Conservation (phyloP, 176 grass and related monocot species). For the Zea luxurians region DNA sequence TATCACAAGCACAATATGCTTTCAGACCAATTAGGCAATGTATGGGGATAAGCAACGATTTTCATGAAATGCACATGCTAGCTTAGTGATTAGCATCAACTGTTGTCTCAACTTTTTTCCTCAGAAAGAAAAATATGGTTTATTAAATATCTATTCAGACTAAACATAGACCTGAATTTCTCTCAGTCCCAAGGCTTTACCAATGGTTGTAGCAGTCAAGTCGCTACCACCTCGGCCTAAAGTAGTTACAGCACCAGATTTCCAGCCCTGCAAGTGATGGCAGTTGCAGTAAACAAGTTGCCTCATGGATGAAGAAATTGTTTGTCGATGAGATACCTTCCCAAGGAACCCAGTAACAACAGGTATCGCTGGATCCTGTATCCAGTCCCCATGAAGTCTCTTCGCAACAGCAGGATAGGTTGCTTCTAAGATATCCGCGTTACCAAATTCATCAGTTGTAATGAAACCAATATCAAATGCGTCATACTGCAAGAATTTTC, state of each 20-base stretch:
- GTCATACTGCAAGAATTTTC: conserved; percentile 59
- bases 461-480: conserved; percentile 94
- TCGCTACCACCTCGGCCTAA: conserved; percentile 92
- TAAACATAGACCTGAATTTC: conserved; percentile 86
- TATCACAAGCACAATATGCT: conserved; percentile 23
- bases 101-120: neutral
- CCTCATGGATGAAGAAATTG: conserved; percentile 1
- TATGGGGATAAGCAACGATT: neutral
- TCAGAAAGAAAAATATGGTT: conserved; percentile 5
- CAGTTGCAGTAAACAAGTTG: conserved; percentile 9
- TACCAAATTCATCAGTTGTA: conserved; percentile 89
- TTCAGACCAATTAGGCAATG: conserved; percentile 19
- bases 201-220: conserved; percentile 95
- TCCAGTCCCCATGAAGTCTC: conserved; percentile 82
- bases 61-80: conserved; percentile 9
- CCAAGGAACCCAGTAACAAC: conserved; percentile 94
- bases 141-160: conserved; percentile 30
- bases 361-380: conserved; percentile 76
- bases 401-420: conserved; percentile 93
- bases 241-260: conserved; percentile 83
- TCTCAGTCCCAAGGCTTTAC: conserved; percentile 95
- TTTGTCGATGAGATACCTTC: conserved; percentile 55
- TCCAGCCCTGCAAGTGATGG: conserved; percentile 69
- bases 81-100: conserved; percentile 21
- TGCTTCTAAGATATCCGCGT: conserved; percentile 92